Base-by-base conservation (phyloP, 2,329 filamentous ascomycete species). In the Aspergillus carbonarius region DNA sequence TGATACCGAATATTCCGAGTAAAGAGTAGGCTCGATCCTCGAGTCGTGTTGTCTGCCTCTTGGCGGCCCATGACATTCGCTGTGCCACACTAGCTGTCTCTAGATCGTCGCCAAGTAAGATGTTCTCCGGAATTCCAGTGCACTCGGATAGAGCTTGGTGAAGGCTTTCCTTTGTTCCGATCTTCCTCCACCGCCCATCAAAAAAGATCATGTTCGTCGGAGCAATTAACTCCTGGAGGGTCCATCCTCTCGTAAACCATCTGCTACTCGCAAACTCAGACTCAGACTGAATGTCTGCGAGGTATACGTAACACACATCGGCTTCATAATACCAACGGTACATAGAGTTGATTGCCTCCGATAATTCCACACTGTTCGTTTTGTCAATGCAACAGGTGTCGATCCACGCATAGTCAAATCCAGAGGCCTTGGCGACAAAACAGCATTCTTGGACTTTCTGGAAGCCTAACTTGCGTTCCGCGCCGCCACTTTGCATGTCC, bases 11-110 rank as follows among this genome's bases (percentile, higher is more conserved):
- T 13, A 54, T 42, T 0, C 37, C 51, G 20, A 54, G 13, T 17
- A 54, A 17, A 12, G 35, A 54, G 23, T 44, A 54, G 4, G 51
- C 51, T 10, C 7, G 15, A 10, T 54, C 51, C n/a, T 44, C 37
- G 3, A 44, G 4, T 25, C 51, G 42, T 17, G 35, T 44, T 5
- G 37, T 27, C 9, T 32, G 35, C 13, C 39, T 15, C 17, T 40
- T 10, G 6, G 37, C 39, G 2, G 51, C 51, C 51, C 51, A 54
- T 25, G 51, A 54, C 51, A 54, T 54, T 10, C 51, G 37, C 8
- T 54, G 51, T 10, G 51, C 51, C 25, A 54, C 20, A 17, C 51
- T 54, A 17, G 23, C 32, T 8, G 12, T 42, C n/a, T 54, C 51
- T 2, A 54, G 51, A 3, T 27, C 15, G 20, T 54, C n/a, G 1